These are phyloP conservation scores for Tylopilus microsporus DNA, from an alignment of 1,284 basidiomycete genomes.

Conservation along the genomic window DNA sequence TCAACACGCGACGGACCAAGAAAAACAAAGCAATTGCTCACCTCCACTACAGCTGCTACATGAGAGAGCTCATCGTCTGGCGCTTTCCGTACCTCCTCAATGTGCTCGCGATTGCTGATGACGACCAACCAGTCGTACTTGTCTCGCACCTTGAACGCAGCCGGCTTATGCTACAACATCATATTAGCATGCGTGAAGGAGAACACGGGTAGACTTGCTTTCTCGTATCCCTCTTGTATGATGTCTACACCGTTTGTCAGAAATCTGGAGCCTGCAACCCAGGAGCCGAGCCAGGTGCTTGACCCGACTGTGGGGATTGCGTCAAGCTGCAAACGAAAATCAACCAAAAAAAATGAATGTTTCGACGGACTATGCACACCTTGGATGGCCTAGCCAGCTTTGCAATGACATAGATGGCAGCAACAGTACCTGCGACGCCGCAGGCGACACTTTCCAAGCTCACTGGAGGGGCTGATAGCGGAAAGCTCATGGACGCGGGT, in stretches of 20 bases:
- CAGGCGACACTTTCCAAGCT: too few species aligned
- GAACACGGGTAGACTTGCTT: neutral
- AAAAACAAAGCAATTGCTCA: neutral
- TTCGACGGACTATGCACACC: too few species aligned
- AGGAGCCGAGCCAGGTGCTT: neutral
- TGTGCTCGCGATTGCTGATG: neutral
- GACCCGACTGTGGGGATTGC: neutral
- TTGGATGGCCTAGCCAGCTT: too few species aligned
- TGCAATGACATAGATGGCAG: too few species aligned
- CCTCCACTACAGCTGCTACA: neutral
- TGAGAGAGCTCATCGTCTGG: neutral
- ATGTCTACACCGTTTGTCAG: neutral
- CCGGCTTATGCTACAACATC: neutral
- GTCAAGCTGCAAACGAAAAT: neutral
- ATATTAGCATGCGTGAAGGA: slow-evolving; percentile 13
- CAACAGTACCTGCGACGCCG: too few species aligned
- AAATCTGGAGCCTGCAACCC: neutral
- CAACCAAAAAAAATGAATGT: too few species aligned
- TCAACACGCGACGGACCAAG: neutral
- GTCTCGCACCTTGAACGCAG: slow-evolving; percentile 22
- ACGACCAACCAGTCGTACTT: neutral
- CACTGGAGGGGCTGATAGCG: too few species aligned
- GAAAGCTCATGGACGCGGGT: too few species aligned
- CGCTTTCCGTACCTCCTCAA: neutral
- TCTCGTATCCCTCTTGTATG: neutral